Conservation (phyloP, 192 early-diverging fungal genomes). For the Entomortierella lignicola region DNA sequence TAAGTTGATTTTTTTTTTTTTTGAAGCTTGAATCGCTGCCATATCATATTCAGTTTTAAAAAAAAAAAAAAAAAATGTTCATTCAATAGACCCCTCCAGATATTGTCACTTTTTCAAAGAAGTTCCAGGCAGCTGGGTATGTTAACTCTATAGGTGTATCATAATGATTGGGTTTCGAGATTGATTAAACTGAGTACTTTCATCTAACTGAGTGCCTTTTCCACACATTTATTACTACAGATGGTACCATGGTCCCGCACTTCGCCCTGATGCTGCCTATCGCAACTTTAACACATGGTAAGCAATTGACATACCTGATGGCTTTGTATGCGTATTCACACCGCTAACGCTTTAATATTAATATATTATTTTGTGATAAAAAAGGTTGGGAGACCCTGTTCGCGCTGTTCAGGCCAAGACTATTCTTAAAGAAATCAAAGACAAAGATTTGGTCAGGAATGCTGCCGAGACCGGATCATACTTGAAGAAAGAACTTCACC, state of each 20-base stretch:
- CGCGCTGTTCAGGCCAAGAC: slow-evolving; percentile 71
- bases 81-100: slow-evolving; percentile 66
- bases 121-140: slow-evolving; percentile 78
- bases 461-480: slow-evolving; percentile 65
- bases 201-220: too few species aligned
- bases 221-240: slow-evolving; percentile 12
- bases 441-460: slow-evolving; percentile 64
- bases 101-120: slow-evolving; percentile 84
- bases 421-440: slow-evolving; percentile 69
- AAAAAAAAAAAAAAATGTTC: too few species aligned
- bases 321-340: too few species aligned
- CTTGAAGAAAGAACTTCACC: slow-evolving; percentile 61
- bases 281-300: slow-evolving; percentile 81
- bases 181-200: too few species aligned
- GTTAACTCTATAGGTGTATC: too few species aligned
- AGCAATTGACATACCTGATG: background rate
- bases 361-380: too few species aligned
- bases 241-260: slow-evolving; percentile 68
- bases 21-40: too few species aligned
- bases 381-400: slow-evolving; percentile 75
- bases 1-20: slow-evolving; percentile 23
- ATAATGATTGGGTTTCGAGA: too few species aligned
- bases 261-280: slow-evolving; percentile 71
- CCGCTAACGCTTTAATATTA: too few species aligned
- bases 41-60: too few species aligned